Evolutionary conservation across 2,329 filamentous ascomycete species (phyloP), one percentile per base, ranked within the genome.

Genomic region (Aspergillus aculeatinus): DNA sequence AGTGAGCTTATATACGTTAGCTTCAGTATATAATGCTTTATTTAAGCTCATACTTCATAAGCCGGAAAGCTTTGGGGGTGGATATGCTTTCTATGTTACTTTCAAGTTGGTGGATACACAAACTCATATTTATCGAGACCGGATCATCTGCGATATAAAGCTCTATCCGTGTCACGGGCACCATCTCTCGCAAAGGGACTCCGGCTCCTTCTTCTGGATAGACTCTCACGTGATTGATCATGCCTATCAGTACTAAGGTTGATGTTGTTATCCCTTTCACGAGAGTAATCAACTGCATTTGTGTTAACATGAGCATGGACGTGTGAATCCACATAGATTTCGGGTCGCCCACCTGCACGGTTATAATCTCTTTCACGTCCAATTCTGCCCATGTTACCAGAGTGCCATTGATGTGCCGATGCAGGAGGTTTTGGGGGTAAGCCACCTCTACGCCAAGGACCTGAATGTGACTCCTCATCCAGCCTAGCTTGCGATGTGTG

Each of bases 361-460:
- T 66, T 68, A 42, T 67, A 60, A n/a, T 54, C 63, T 48, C 71
- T 70, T 57, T 76, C 74, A 33, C 74, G 70, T 48, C 72, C 72
- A 7, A 63, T 52, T 60, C 72, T 69, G 48, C 68, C 68, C 6
- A 67, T 25, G 57, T 69, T 66, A 51, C 65, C 59, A 50, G 62
- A 60, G 59, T 66, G 63, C 71, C 72, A 74, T 35, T 72, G 74
- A 49, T 73, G 67, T 35, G 62, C 60, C 50, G 75, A 60, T 4
- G 64, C 59, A 3, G 76, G 75, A 19, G 76, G 76, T 51, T 74
- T 76, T 27, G 75, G 75, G 14, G 76, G 76, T 19, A 78, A 65
- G 9, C 73, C 70, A 10, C 65, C 64, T 60, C 71, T 68, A 47
- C 72, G 68, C 57, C 70, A 68, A 11, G 65, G 65, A 10, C 68